A percentile compares a stretch with the other conserved stretches of the same genome.
Evolutionary conservation across 2,329 filamentous ascomycete species (phyloP).

Genomic region (Penicillium sp.): DNA sequence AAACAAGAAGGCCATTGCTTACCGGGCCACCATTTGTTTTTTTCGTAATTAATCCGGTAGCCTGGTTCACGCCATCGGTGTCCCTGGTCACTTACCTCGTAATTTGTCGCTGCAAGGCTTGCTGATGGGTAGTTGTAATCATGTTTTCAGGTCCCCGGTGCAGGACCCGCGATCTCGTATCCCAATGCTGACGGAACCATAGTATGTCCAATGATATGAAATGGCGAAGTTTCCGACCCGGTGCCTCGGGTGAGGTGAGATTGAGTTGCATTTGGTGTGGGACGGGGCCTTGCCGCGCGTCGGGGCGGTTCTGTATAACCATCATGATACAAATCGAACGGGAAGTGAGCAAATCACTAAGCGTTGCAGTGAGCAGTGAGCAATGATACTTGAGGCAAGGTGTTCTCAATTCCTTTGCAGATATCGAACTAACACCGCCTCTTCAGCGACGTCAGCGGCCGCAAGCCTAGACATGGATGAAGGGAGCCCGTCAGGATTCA

Average conservation of each 20-base stretch:
- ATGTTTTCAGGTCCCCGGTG: not conserved
- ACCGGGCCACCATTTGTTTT: not conserved
- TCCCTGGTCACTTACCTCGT: not conserved
- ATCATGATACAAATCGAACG: not conserved
- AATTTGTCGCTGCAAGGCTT: not conserved
- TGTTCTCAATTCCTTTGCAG: rapidly evolving
- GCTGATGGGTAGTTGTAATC: not conserved
- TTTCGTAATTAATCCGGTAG: not conserved
- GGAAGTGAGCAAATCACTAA: not conserved
- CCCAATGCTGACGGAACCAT: not conserved
- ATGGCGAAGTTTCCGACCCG: not conserved
- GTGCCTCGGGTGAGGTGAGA: not conserved
- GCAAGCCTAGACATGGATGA: not conserved
- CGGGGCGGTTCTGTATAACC: not conserved
- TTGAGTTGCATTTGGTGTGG: not conserved
- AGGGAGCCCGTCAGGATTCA: not conserved
- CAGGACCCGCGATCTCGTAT: not conserved
- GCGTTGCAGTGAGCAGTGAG: not conserved
- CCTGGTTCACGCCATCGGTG: not conserved
- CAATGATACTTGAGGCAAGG: not conserved
- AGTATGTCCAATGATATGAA: not conserved
- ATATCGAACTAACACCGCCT: not conserved
- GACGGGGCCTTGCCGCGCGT: not conserved
- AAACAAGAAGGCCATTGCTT: not conserved
- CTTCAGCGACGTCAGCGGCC: not conserved